phyloP scores from a whole-genome alignment of 768 basidiomycete species.

The Panellus pusillus region DNA sequence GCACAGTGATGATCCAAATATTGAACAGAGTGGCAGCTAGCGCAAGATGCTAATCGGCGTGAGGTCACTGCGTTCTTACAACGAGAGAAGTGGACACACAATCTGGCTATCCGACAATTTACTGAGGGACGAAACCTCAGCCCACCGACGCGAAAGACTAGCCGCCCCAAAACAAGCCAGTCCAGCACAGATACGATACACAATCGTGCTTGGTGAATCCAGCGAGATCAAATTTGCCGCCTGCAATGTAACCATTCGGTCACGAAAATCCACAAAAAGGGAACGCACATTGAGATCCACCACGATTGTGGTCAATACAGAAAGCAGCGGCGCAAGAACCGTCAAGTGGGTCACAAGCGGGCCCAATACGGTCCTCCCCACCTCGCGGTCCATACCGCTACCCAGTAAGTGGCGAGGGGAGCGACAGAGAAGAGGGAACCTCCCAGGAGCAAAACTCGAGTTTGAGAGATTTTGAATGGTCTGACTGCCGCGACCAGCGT shows the following conservation, averaged over 20 bases:
- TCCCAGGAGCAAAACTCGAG: slow-evolving; percentile 35
- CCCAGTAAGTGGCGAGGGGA: slow-evolving; percentile 69
- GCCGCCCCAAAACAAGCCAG: slow-evolving; percentile 1
- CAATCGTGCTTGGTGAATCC: background rate
- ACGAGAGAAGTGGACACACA: slow-evolving; percentile 27
- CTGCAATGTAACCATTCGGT: background rate
- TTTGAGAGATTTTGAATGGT: slow-evolving; percentile 36
- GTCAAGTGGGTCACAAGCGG: slow-evolving; percentile 57
- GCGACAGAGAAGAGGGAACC: slow-evolving; percentile 44
- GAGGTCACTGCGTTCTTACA: background rate
- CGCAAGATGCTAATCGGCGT: slow-evolving; percentile 16
- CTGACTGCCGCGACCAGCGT: slow-evolving; percentile 39
- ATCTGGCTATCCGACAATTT: slow-evolving; percentile 41
- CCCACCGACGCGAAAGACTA: slow-evolving; percentile 22
- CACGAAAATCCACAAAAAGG: background rate
- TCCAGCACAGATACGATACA: slow-evolving; percentile 10
- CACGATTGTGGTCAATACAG: slow-evolving; percentile 48
- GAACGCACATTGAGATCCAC: slow-evolving; percentile 31
- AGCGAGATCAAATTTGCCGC: background rate
- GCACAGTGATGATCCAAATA: slow-evolving; percentile 13
- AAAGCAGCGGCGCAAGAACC: slow-evolving; percentile 59
- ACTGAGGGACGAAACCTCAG: slow-evolving; percentile 25
- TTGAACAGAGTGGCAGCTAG: slow-evolving; percentile 21
- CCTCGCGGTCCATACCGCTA: slow-evolving; percentile 59
- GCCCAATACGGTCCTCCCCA: slow-evolving; percentile 52